Percentiles rank a stretch among this genome's conserved stretches.
These are phyloP conservation scores for Clarireedia sp. DNA, from an alignment of 2,329 filamentous ascomycete genomes.

Conservation along the genomic window DNA sequence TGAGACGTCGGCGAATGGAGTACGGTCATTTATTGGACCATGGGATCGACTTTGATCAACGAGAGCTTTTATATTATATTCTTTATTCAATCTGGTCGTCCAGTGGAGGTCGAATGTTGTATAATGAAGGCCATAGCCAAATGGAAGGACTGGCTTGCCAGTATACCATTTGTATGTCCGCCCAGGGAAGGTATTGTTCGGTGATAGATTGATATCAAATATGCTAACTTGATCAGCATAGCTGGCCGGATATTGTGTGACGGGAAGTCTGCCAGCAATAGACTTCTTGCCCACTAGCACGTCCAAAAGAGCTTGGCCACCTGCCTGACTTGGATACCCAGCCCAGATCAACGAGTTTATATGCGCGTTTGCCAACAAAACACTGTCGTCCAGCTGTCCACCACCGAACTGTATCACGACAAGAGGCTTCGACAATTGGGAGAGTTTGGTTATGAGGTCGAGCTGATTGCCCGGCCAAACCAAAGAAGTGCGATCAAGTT, in stretches of 20 bases:
- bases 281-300: slow-evolving; percentile 40
- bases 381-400: slow-evolving; percentile 35
- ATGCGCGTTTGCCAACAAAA: slow-evolving; percentile 39
- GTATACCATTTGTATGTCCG: slow-evolving; percentile 53
- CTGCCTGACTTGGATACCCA: slow-evolving; percentile 52
- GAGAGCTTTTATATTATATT: not conserved
- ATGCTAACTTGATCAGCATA: slow-evolving; percentile 44
- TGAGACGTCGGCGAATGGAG: slow-evolving; percentile 34
- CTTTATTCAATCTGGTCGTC: not conserved
- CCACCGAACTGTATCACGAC: slow-evolving; percentile 44
- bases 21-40: slow-evolving; percentile 6
- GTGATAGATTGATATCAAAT: slow-evolving; percentile 49
- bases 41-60: no score
- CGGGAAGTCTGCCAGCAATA: slow-evolving; percentile 40
- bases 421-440: slow-evolving; percentile 39
- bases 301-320: slow-evolving; percentile 47
- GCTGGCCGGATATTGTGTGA: slow-evolving; percentile 47
- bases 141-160: slow-evolving; percentile 40
- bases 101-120: slow-evolving; percentile 10
- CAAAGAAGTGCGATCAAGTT: slow-evolving; percentile 40
- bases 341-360: slow-evolving; percentile 48
- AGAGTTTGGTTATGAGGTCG: slow-evolving; percentile 41
- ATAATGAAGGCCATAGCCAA: slow-evolving; percentile 42
- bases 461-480: slow-evolving; percentile 45
- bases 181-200: slow-evolving; percentile 36